These are phyloP conservation scores for Castanea mollissima DNA, from an alignment of 306 rosid genomes.

Conservation along the genomic window DNA sequence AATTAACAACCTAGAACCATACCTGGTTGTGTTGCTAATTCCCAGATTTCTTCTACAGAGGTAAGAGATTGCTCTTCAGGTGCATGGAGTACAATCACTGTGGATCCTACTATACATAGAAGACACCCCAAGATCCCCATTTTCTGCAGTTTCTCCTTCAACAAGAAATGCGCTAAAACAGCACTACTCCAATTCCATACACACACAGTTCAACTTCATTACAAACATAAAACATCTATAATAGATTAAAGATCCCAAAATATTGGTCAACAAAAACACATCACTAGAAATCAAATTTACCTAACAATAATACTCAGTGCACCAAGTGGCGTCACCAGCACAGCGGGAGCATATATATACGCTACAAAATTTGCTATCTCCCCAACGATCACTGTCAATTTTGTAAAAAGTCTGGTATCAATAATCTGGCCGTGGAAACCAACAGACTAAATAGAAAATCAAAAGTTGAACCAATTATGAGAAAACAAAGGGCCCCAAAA, in stretches of 20 bases:
- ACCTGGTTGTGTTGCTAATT: constrained; percentile 84
- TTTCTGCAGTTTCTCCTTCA: constrained; percentile 77
- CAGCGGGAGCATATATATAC: constrained; percentile 79
- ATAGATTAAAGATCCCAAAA: not conserved
- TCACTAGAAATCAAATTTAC: constrained; percentile 25
- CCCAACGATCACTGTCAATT: constrained; percentile 72
- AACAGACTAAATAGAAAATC: constrained; percentile 1
- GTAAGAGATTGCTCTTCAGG: constrained; percentile 55
- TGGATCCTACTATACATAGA: constrained; percentile 79
- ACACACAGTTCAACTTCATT: not conserved
- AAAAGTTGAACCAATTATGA: not conserved
- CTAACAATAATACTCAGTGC: constrained; percentile 93
- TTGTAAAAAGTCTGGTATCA: not conserved
- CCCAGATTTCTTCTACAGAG: constrained; percentile 78
- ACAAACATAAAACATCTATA: not conserved
- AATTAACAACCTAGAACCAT: constrained; percentile 17
- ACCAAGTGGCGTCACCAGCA: constrained; percentile 87
- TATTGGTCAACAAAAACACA: not conserved
- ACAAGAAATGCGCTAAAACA: constrained; percentile 78
- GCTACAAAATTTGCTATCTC: constrained; percentile 85
- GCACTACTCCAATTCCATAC: constrained; percentile 49
- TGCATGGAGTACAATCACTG: constrained; percentile 73
- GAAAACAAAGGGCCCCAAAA: not conserved
- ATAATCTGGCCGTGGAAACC: not conserved
- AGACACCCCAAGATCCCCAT: constrained; percentile 89